Conservation (phyloP, 2,329 filamentous ascomycete species). For the Escovopsis sp. region DNA sequence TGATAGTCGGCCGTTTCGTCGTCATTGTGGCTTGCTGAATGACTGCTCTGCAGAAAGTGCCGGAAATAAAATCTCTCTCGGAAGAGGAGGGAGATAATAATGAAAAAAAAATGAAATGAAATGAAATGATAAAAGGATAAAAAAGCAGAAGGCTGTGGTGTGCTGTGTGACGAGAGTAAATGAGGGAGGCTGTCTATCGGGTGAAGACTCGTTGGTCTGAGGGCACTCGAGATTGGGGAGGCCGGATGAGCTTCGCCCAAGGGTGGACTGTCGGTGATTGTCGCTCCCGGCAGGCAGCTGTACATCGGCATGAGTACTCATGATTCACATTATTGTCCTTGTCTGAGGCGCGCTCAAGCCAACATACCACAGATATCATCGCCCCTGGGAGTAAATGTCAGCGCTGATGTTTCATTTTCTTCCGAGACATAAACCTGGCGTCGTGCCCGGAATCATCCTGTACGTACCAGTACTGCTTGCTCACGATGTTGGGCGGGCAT, state of each 20-base stretch:
- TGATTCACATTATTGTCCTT: not conserved
- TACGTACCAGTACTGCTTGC: slow-evolving; percentile 31
- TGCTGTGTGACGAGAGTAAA: not conserved
- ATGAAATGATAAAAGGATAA: too few species aligned
- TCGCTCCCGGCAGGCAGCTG: slow-evolving; percentile 25
- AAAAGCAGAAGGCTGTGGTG: not conserved
- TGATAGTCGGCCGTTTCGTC: not conserved
- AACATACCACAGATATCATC: slow-evolving; percentile 31
- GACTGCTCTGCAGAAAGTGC: not conserved
- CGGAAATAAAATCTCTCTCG: not conserved
- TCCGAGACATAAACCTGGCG: too few species aligned
- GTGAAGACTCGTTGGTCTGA: slow-evolving; percentile 15
- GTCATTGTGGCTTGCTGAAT: not conserved
- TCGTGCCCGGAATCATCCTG: too few species aligned
- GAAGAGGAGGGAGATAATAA: not conserved
- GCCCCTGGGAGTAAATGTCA: slow-evolving; percentile 20
- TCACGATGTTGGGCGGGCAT: slow-evolving; percentile 28
- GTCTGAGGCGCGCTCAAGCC: not conserved
- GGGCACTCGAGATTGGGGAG: slow-evolving; percentile 16
- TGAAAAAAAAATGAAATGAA: not conserved
- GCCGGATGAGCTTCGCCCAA: slow-evolving; percentile 24
- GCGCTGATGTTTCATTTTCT: slow-evolving; percentile 2
- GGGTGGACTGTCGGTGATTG: slow-evolving; percentile 24
- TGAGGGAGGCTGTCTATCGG: slow-evolving; percentile 6
- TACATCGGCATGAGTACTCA: slow-evolving; percentile 8